phyloP scores from a whole-genome alignment of 495 filamentous ascomycete species.

The Choiromyces venosus region DNA sequence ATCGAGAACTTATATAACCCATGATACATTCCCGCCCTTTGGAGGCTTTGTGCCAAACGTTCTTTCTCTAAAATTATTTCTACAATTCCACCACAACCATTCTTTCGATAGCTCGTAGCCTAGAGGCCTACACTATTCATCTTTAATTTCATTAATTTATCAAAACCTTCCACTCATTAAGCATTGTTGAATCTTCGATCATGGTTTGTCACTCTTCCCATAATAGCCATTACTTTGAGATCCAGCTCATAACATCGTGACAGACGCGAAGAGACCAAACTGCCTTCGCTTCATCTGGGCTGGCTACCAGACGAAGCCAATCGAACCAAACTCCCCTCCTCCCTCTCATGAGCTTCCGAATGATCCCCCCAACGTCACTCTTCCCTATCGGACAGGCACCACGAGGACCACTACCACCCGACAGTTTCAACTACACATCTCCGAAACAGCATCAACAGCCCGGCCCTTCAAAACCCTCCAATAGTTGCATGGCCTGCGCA shows the following conservation, averaged over 20 bases:
- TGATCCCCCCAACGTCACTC: conserved; percentile 7
- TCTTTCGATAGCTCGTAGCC: neutral
- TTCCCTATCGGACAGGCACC: conserved; percentile 16
- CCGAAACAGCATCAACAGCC: conserved; percentile 17
- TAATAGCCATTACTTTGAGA: neutral
- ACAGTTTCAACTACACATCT: conserved; percentile 8
- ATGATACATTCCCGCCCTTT: neutral
- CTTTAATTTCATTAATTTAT: neutral
- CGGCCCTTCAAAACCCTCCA: conserved; percentile 16
- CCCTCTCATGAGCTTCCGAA: conserved; percentile 23
- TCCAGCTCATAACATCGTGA: neutral
- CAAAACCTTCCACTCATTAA: neutral
- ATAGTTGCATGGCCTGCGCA: conserved; percentile 20
- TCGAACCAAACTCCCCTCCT: conserved; percentile 16
- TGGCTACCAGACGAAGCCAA: neutral
- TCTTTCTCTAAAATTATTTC: neutral
- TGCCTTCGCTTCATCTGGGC: neutral
- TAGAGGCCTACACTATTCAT: neutral
- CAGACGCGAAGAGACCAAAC: neutral
- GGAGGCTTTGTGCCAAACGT: neutral
- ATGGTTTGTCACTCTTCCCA: conserved; percentile 4
- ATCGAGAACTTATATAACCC: neutral
- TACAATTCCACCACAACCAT: neutral
- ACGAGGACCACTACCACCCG: conserved; percentile 18
- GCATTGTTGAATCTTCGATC: neutral